Evolutionary conservation across 2,329 filamentous ascomycete genomes (phyloP).

Genomic region (Aspergillus brasiliensis): DNA sequence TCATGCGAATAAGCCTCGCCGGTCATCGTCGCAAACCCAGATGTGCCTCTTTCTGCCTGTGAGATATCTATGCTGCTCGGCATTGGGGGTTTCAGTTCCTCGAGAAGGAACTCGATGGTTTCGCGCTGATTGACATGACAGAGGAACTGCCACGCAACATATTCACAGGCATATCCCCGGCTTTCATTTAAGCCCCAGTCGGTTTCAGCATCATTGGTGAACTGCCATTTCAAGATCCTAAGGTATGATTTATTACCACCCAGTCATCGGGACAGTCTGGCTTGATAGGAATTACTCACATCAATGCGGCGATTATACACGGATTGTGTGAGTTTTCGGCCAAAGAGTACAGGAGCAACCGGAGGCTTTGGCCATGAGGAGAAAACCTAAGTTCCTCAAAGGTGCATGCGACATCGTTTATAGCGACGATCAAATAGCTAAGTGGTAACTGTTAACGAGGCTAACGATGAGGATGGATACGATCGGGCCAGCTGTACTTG

Average conservation of each 20-base stretch:
- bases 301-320: constrained; percentile 50
- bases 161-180: constrained; percentile 61
- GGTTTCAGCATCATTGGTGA: constrained; percentile 52
- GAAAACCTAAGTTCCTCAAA: constrained; percentile 49
- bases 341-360: constrained; percentile 41
- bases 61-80: constrained; percentile 20
- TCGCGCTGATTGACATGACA: constrained; percentile 58
- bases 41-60: constrained; percentile 25
- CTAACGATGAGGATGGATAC: background rate
- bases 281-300: constrained; percentile 45
- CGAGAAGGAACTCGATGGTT: constrained; percentile 59
- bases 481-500: constrained; percentile 28
- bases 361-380: constrained; percentile 39
- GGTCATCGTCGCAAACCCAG: constrained; percentile 15
- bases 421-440: constrained; percentile 43
- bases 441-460: background rate
- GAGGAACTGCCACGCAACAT: constrained; percentile 64
- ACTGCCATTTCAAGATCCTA: constrained; percentile 61
- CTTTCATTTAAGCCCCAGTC: constrained; percentile 60
- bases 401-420: constrained; percentile 45
- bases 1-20: constrained; percentile 15
- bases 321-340: constrained; percentile 48
- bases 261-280: background rate
- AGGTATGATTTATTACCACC: background rate
- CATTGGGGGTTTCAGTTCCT: constrained; percentile 47